Percentiles rank a stretch among this genome's conserved stretches.
Evolutionary conservation across 2,329 filamentous ascomycete species (phyloP).

Genomic region (Parastagonospora nodorum): DNA sequence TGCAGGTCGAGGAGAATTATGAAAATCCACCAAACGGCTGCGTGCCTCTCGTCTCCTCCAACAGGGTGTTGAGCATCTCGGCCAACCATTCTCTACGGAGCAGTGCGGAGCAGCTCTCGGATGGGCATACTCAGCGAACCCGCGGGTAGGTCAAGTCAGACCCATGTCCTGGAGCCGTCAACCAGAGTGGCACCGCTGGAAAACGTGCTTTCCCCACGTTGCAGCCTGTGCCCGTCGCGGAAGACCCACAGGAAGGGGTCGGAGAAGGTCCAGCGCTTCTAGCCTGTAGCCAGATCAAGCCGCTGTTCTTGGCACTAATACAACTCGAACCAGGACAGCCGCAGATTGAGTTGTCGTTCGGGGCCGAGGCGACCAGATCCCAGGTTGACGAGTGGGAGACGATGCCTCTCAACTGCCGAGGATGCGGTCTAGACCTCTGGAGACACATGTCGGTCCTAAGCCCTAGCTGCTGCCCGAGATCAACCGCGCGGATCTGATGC

Average conservation of each 20-base stretch:
- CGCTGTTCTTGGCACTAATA: slow-evolving; percentile 16
- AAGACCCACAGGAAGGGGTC: slow-evolving; percentile 23
- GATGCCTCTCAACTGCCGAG: slow-evolving; percentile 27
- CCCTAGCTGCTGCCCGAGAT: slow-evolving; percentile 16
- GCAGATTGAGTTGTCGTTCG: slow-evolving; percentile 4
- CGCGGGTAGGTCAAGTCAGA: slow-evolving; percentile 4
- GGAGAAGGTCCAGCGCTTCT: slow-evolving; percentile 24
- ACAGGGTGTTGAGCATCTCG: slow-evolving; percentile 6
- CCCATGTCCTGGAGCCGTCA: slow-evolving; percentile 21
- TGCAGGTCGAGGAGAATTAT: slow-evolving; percentile 4
- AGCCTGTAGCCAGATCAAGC: slow-evolving; percentile 19
- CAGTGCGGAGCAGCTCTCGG: slow-evolving; percentile 4
- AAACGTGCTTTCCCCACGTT: slow-evolving; percentile 43
- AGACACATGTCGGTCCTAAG: slow-evolving; percentile 12
- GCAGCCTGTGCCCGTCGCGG: slow-evolving; percentile 29
- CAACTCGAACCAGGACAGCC: slow-evolving; percentile 8
- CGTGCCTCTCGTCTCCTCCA: slow-evolving; percentile 12
- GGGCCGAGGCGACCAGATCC: slow-evolving; percentile 21
- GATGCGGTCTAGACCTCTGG: slow-evolving; percentile 24
- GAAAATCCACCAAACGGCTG: slow-evolving; percentile 1
- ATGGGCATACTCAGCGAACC: slow-evolving; percentile 15
- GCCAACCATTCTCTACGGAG: slow-evolving; percentile 7
- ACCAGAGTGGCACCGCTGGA: slow-evolving; percentile 27
- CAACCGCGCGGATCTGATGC: slow-evolving; percentile 22
- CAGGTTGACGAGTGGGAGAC: slow-evolving; percentile 13